phyloP scores from a whole-genome alignment of 306 rosid genomes.

The Gastrolobium bilobum region DNA sequence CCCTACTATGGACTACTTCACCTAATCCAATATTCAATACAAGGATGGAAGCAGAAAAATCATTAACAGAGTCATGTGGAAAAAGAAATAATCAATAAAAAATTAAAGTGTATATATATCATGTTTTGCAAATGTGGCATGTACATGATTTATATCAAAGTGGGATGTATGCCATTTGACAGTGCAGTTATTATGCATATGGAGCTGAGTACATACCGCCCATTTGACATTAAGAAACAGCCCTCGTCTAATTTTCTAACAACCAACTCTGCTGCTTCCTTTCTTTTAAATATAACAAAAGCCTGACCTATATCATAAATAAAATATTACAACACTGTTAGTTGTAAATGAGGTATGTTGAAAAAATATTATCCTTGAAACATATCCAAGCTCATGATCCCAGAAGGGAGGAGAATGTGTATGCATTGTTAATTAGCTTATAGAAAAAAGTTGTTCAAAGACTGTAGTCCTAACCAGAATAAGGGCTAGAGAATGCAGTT shows the following conservation, averaged over 20 bases:
- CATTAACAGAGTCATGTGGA: neutral
- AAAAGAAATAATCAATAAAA: neutral
- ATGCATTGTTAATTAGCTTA: neutral
- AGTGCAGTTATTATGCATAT: constrained; percentile 2
- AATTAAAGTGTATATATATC: neutral
- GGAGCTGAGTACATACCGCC: constrained; percentile 69
- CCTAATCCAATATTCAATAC: neutral
- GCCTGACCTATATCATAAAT: constrained; percentile 81
- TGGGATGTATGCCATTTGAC: constrained; percentile 18
- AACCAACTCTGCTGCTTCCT: constrained; percentile 73
- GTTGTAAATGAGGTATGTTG: neutral
- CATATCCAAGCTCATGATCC: constrained; percentile 11
- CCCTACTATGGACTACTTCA: neutral
- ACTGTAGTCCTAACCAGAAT: constrained; percentile 65
- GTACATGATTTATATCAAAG: neutral
- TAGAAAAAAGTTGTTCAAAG: constrained; percentile 1
- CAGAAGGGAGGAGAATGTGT: neutral
- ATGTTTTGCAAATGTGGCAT: neutral
- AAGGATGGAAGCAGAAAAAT: constrained; percentile 2
- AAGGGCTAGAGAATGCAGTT: constrained; percentile 70
- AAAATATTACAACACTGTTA: constrained; percentile 23
- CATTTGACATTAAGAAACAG: constrained; percentile 79
- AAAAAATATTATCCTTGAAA: constrained; percentile 5
- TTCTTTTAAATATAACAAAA: constrained; percentile 70
- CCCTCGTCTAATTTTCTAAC: constrained; percentile 65